Conservation (phyloP, 768 basidiomycete genomes). For the Lentinula sp. region DNA sequence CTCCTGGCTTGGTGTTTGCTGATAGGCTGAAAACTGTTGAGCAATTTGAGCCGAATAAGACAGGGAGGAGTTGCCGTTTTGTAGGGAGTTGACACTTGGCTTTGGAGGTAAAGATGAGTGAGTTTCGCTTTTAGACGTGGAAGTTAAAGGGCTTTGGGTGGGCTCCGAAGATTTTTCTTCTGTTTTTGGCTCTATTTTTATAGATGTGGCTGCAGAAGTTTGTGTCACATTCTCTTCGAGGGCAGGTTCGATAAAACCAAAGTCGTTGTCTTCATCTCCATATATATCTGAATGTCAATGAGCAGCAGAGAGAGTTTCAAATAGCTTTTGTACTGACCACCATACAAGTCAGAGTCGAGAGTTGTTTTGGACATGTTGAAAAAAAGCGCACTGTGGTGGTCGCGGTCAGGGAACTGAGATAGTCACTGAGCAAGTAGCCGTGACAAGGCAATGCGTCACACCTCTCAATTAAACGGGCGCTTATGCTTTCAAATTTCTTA, state of each 20-base stretch:
- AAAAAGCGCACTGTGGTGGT: not conserved
- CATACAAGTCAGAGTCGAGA: slow-evolving; percentile 6
- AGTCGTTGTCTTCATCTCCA: slow-evolving; percentile 7
- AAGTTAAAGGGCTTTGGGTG: not conserved
- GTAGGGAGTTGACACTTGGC: not conserved
- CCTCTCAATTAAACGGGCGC: not conserved
- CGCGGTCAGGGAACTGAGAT: not conserved
- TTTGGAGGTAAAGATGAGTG: slow-evolving; percentile 5
- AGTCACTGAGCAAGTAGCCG: not conserved
- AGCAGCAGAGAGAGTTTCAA: not conserved
- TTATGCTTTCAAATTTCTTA: not conserved
- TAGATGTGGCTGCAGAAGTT: not conserved
- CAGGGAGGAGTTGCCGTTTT: not conserved
- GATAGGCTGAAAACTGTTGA: slow-evolving; percentile 58
- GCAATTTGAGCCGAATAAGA: slow-evolving; percentile 58
- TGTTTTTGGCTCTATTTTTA: not conserved
- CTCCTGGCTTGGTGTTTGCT: slow-evolving; percentile 62
- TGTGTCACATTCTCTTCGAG: not conserved
- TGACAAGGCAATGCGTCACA: not conserved
- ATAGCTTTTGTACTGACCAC: not conserved
- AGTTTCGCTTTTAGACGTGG: not conserved
- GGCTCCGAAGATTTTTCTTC: not conserved
- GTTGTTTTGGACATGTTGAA: not conserved
- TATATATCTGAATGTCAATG: slow-evolving; percentile 1
- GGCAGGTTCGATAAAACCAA: slow-evolving; percentile 1